Base-by-base conservation (phyloP, 2,329 filamentous ascomycete species). In the Lachnellula occidentalis region DNA sequence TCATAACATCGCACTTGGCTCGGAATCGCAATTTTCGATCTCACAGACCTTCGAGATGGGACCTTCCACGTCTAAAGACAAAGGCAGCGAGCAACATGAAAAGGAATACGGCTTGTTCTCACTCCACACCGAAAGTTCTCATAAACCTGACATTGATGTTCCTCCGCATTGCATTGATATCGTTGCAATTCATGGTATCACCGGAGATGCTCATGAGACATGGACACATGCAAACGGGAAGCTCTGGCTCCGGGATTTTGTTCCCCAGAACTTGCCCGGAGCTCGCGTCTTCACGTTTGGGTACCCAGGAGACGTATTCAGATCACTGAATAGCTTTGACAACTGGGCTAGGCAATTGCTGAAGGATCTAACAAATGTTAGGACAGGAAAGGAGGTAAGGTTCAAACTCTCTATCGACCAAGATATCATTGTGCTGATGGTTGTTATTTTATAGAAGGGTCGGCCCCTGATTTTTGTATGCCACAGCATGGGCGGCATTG, bases 401-500 rank as follows among this genome's bases (percentile, higher is more conserved):
- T n/a, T 43, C 1, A 19, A 19, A 22, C 4, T 43, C 19, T 43
- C 4, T 17, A 43, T 43, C 11, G 15, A 21, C 17, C 8, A 19
- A n/a, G 15, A 17, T 37, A n/a, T 14, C 4, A 17, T 8, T n/a
- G n/a, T 43, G 8, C 5, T 43, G 1, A 50, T 47, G 48, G 19
- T 52, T n/a, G 41, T 1, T 0, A 15, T 22, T 14, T 34, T 0
- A 27, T 34, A 58, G 17, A 24, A 54, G 11, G 45, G 48, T 11
- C 42, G 61, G 2, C 57, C 51, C 6, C 48, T 64, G 15, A 58
- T 64, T 2, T 62, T 64, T 3, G 45, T 64, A 7, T 58, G 60
- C 31, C 60, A 64, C 54, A 64, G 61, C 9, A 61, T 64, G 60
- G 61, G 61, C 3, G 61, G 61, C 2, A 58, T 64, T 11, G 53